These are phyloP conservation scores for Fistulina hepatica DNA, from an alignment of 1,284 basidiomycete species.

Conservation along the genomic window DNA sequence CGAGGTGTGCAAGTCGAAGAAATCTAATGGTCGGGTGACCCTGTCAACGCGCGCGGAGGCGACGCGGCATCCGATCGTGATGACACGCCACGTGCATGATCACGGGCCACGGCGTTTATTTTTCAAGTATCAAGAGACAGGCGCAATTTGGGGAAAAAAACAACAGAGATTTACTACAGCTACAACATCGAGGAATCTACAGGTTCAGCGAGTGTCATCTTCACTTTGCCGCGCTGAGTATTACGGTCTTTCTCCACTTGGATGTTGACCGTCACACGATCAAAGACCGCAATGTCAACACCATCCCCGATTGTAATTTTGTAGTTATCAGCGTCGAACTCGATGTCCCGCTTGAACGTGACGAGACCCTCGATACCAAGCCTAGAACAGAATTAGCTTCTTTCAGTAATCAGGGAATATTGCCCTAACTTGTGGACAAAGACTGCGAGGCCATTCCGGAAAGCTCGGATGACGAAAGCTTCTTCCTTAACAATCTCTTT, in stretches of 20 bases:
- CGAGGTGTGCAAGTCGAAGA: no score
- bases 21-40: no score
- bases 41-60: no score
- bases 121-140: no score
- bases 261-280: slow-evolving; percentile 84
- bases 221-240: slow-evolving; percentile 87
- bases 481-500: slow-evolving; percentile 60
- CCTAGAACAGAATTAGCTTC: slow-evolving; percentile 29
- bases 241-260: slow-evolving; percentile 92
- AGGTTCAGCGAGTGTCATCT: slow-evolving; percentile 76
- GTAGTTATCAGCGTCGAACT: slow-evolving; percentile 90
- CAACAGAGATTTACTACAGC: no score
- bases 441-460: slow-evolving; percentile 91
- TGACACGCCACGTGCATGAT: no score
- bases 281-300: slow-evolving; percentile 75
- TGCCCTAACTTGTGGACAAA: slow-evolving; percentile 91
- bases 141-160: no score
- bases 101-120: no score
- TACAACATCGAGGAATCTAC: slow-evolving; percentile 42
- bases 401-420: slow-evolving; percentile 12
- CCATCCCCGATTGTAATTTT: slow-evolving; percentile 55
- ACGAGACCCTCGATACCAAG: slow-evolving; percentile 91
- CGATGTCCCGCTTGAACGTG: slow-evolving; percentile 80
- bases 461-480: slow-evolving; percentile 91
- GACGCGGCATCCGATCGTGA: no score